Evolutionary conservation across 164 flowering plant species (phyloP), one percentile per base, ranked within the genome.

Genomic region (Vitis rotundifolia): DNA sequence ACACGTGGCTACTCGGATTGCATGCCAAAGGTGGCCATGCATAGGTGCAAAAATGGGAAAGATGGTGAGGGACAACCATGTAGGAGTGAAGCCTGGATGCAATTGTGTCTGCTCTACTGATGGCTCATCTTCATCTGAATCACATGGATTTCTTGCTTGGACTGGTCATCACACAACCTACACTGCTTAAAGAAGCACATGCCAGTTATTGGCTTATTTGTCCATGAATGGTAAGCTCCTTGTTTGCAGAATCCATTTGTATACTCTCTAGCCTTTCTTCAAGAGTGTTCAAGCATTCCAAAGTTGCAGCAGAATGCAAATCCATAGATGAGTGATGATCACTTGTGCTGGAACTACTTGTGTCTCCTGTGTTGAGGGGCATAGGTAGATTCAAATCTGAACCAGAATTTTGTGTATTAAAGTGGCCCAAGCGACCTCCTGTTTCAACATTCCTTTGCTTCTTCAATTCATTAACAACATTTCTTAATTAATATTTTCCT

Each of bases 201-300:
- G 76, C 74, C 54, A 84, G 64, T 61, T 77, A 82, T 57, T 79
- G 85, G 54, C 77, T 76, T 19, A 10, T 71, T 51, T 75, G 73
- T 64, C 76, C 79, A 56, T 63, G 78, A 67, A 83, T 51, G 52
- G 66, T 71, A 66, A 87, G 82, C 63, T 84, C 86, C 14, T 9
- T 73, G 61, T 69, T 73, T 54, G 73, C 15, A 14, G 64, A 71
- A 68, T 71, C 65, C 14, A 51, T 19, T 49, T n/a, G 31, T 16
- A 59, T 8, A 16, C 50, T 71, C 47, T 72, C 85, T 54, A 63
- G 75, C 37, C 59, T 61, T n/a, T 68, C 80, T 67, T 80, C 86
- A 54, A 53, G 28, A 15, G 18, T 47, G 59, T 22, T 50, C 22
- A 58, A 37, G 44, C 9, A 44, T 59, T 53, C 60, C 37, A 28